Percentiles rank a stretch among this genome's conserved stretches.
Conservation (phyloP, 177 flowering plant species). For the Vitis hybrid region DNA sequence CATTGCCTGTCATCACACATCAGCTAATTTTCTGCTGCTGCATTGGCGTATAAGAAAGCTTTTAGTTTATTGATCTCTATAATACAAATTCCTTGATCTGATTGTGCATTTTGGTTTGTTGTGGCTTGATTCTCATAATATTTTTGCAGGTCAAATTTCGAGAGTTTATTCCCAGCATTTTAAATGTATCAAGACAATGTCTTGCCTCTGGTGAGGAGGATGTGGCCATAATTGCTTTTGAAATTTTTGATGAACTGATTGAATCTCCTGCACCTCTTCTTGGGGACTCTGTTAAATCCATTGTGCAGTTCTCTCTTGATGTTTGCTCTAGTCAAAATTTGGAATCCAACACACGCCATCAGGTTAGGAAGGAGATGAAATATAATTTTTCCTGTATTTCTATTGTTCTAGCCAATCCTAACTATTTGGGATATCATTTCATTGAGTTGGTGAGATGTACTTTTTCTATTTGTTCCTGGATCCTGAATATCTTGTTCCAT, state of each 20-base stretch:
- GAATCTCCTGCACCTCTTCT: constrained; percentile 98
- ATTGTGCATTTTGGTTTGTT: neutral
- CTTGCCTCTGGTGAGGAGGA: constrained; percentile 93
- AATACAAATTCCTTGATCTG: neutral
- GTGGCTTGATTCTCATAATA: neutral
- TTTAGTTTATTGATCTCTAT: no score
- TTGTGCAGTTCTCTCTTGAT: constrained; percentile 96
- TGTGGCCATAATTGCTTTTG: constrained; percentile 90
- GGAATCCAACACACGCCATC: constrained; percentile 87
- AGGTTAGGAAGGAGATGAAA: constrained; percentile 42
- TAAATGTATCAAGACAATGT: constrained; percentile 86
- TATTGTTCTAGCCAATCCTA: neutral
- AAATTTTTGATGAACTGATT: constrained; percentile 95
- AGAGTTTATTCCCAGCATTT: constrained; percentile 89
- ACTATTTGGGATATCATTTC: neutral
- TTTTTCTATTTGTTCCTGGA: neutral
- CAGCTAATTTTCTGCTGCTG: neutral
- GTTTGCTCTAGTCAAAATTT: constrained; percentile 84
- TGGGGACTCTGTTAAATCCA: constrained; percentile 89
- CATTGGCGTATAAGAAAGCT: neutral
- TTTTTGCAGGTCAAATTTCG: constrained; percentile 74
- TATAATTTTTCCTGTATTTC: no score
- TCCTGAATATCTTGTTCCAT: neutral
- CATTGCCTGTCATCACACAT: neutral
- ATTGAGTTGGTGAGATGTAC: neutral